These are phyloP conservation scores for Bipolaris victoriae DNA, from an alignment of 2,329 filamentous ascomycete genomes.

Conservation along the genomic window DNA sequence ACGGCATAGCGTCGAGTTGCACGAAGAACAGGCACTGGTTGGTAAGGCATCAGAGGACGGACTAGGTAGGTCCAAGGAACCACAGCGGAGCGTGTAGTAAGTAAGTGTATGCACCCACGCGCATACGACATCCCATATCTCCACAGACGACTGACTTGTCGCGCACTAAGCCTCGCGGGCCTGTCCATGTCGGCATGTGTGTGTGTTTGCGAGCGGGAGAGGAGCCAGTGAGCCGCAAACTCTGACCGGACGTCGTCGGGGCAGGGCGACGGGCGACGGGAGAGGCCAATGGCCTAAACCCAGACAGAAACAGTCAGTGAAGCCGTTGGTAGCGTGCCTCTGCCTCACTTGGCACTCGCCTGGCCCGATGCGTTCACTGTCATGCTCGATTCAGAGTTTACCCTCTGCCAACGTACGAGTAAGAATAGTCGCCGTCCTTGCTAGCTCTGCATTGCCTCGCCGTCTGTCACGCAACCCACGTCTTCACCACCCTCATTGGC, in stretches of 20 bases:
- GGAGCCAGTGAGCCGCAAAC: not conserved
- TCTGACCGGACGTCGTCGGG: not conserved
- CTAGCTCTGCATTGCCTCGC: slow-evolving; percentile 16
- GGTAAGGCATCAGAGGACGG: too few species aligned
- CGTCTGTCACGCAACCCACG: slow-evolving; percentile 1
- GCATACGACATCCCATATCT: too few species aligned
- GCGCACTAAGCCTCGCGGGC: not conserved
- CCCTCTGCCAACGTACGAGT: not conserved
- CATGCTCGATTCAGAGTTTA: slow-evolving; percentile 7
- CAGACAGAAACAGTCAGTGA: not conserved
- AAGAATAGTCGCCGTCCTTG: slow-evolving; percentile 1
- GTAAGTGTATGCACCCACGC: too few species aligned
- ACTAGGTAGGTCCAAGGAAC: too few species aligned
- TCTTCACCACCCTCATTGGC: not conserved
- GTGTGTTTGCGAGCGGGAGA: not conserved
- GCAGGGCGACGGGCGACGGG: not conserved
- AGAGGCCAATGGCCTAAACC: not conserved
- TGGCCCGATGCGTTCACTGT: slow-evolving; percentile 2
- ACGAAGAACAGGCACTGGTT: too few species aligned
- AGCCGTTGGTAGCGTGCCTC: slow-evolving; percentile 4
- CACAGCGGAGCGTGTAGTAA: too few species aligned
- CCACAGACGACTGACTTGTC: too few species aligned
- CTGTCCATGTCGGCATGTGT: not conserved
- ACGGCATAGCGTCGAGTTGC: not conserved
- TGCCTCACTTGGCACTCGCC: not conserved